Evolutionary conservation across 306 rosid species (phyloP).

Genomic region (Carpinus viminea): DNA sequence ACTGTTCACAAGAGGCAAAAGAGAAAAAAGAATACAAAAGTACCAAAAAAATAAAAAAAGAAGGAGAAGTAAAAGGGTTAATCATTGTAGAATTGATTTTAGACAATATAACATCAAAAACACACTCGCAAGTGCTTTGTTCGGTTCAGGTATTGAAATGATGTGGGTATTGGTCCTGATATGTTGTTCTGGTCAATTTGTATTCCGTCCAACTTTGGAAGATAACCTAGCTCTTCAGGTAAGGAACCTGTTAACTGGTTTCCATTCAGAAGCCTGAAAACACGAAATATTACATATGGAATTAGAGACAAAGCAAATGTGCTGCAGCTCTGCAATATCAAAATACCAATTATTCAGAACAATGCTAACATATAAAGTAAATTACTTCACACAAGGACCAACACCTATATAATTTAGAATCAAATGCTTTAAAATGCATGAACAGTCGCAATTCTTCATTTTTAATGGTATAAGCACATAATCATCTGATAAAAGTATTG

Average conservation of each 20-base stretch:
- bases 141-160: slow-evolving; percentile 36
- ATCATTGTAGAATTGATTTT: background rate
- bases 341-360: background rate
- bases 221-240: slow-evolving; percentile 53
- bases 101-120: slow-evolving; percentile 4
- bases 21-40: background rate
- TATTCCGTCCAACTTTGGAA: slow-evolving; percentile 36
- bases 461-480: too few species aligned
- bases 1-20: slow-evolving; percentile 27
- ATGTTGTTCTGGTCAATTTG: slow-evolving; percentile 48
- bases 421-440: background rate
- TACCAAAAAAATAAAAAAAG: background rate
- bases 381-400: background rate
- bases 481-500: background rate
- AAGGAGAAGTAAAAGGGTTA: background rate
- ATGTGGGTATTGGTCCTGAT: slow-evolving; percentile 50
- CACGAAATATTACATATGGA: slow-evolving; percentile 2
- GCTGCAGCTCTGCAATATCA: too few species aligned
- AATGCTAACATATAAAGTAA: background rate
- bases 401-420: background rate
- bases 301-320: too few species aligned
- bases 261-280: slow-evolving; percentile 54
- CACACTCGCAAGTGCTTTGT: slow-evolving; percentile 43
- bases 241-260: slow-evolving; percentile 45
- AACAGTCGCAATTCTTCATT: too few species aligned